Conservation (phyloP, 257 asterid genomes). For the Petunia axillaris region DNA sequence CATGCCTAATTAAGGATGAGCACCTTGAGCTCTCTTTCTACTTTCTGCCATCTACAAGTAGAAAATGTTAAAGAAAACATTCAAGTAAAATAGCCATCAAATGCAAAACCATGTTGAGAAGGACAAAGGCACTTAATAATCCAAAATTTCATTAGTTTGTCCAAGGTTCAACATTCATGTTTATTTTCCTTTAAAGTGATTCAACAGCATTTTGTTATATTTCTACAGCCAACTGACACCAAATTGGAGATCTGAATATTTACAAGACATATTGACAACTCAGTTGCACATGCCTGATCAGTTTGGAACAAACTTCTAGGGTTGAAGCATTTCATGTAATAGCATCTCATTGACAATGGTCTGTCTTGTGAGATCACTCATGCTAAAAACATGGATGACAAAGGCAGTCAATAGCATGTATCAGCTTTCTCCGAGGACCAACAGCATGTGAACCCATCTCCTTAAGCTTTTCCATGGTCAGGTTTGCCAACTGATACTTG, state of each 20-base stretch:
- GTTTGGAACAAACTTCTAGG: not conserved
- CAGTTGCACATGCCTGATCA: not conserved
- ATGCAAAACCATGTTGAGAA: not conserved
- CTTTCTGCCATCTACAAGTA: not conserved
- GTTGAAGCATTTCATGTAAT: not conserved
- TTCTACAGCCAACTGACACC: not conserved
- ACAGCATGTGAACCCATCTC: slow-evolving; percentile 86
- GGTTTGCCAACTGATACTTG: slow-evolving; percentile 75
- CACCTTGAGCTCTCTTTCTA: not conserved
- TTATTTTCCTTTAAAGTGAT: not conserved
- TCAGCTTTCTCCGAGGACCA: slow-evolving; percentile 91
- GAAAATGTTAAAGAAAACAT: not conserved
- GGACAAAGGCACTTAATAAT: not conserved
- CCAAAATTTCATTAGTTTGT: not conserved
- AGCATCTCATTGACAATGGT: slow-evolving; percentile 9
- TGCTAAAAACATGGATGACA: slow-evolving; percentile 81
- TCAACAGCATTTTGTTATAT: not conserved
- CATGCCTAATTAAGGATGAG: not conserved
- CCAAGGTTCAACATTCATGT: not conserved
- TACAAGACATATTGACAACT: not conserved
- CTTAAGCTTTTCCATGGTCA: slow-evolving; percentile 83
- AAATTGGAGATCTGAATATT: slow-evolving; percentile 12
- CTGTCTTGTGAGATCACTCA: slow-evolving; percentile 28
- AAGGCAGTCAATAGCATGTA: slow-evolving; percentile 91
- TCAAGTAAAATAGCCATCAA: not conserved